These are phyloP conservation scores for Aspergillus piperis DNA, from an alignment of 2,329 filamentous ascomycete species.

Conservation along the genomic window DNA sequence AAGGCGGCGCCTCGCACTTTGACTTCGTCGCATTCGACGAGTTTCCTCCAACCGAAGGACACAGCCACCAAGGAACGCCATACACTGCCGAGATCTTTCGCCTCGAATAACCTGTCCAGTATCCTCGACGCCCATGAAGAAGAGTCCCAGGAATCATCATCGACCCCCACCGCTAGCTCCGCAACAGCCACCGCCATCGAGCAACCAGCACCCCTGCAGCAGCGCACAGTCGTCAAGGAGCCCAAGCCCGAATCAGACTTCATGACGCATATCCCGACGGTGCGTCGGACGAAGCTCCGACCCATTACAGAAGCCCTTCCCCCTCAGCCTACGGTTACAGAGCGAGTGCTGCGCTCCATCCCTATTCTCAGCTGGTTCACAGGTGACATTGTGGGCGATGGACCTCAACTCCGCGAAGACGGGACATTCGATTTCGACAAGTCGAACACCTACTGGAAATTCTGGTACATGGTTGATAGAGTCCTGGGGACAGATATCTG, in stretches of 20 bases:
- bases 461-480: constrained; percentile 60
- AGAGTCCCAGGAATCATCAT: constrained; percentile 28
- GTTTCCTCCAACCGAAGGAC: constrained; percentile 35
- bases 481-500: constrained; percentile 63
- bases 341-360: constrained; percentile 65
- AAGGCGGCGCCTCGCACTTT: constrained; percentile 37
- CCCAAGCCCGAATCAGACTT: constrained; percentile 46
- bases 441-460: constrained; percentile 62
- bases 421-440: constrained; percentile 68
- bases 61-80: constrained; percentile 29
- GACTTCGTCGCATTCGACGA: constrained; percentile 38
- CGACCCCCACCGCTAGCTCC: constrained; percentile 46
- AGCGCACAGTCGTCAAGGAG: constrained; percentile 29
- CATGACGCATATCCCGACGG: constrained; percentile 64
- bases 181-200: constrained; percentile 39
- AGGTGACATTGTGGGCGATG: constrained; percentile 52
- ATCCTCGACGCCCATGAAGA: constrained; percentile 35
- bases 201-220: constrained; percentile 26
- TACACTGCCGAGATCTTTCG: constrained; percentile 44
- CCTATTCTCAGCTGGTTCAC: constrained; percentile 73
- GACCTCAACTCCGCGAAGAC: constrained; percentile 48
- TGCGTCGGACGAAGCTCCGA: constrained; percentile 64
- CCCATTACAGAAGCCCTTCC: constrained; percentile 71
- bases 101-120: constrained; percentile 38
- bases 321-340: constrained; percentile 65